phyloP scores from a whole-genome alignment of 1,284 basidiomycete genomes.

The Fistulina hepatica region DNA sequence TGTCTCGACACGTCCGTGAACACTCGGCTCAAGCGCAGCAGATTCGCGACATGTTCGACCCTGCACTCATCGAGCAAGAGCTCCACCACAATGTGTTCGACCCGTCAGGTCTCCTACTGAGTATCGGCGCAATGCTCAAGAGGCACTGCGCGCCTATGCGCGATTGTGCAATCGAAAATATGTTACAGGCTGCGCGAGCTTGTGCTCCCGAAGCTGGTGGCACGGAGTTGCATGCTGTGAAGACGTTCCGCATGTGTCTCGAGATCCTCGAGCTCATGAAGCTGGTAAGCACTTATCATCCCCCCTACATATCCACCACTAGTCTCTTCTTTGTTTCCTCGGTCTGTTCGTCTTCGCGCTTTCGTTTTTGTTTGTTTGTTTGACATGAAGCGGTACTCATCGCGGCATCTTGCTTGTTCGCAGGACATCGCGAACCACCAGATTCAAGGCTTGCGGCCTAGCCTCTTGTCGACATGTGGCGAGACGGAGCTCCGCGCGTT shows the following conservation, averaged over 20 bases:
- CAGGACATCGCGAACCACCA: constrained; percentile 96
- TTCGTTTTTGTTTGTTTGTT: constrained; percentile 13
- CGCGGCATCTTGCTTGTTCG: constrained; percentile 13
- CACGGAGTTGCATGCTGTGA: constrained; percentile 56
- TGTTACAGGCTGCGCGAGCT: constrained; percentile 61
- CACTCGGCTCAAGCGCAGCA: constrained; percentile 46
- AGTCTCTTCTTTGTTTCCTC: too few relatives aligned
- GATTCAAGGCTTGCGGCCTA: constrained; percentile 78
- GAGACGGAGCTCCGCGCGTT: constrained; percentile 77
- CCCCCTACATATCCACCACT: too few relatives aligned
- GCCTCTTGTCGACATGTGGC: constrained; percentile 71
- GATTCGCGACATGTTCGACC: constrained; percentile 57
- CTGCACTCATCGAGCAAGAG: constrained; percentile 71
- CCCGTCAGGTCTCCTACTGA: constrained; percentile 67
- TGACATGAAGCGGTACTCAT: constrained; percentile 15
- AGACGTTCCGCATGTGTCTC: constrained; percentile 75
- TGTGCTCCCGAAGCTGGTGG: constrained; percentile 44
- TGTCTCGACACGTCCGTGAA: too few relatives aligned
- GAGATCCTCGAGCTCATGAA: constrained; percentile 94
- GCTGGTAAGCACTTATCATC: constrained; percentile 74
- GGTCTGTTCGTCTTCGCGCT: too few relatives aligned
- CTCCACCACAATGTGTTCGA: constrained; percentile 72
- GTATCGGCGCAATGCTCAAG: constrained; percentile 76
- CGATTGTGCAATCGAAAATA: constrained; percentile 73
- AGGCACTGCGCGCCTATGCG: constrained; percentile 91